A percentile compares a stretch with the other conserved stretches of the same genome.
Conservation (phyloP, 345 rosid species). For the Microcos paniculata region DNA sequence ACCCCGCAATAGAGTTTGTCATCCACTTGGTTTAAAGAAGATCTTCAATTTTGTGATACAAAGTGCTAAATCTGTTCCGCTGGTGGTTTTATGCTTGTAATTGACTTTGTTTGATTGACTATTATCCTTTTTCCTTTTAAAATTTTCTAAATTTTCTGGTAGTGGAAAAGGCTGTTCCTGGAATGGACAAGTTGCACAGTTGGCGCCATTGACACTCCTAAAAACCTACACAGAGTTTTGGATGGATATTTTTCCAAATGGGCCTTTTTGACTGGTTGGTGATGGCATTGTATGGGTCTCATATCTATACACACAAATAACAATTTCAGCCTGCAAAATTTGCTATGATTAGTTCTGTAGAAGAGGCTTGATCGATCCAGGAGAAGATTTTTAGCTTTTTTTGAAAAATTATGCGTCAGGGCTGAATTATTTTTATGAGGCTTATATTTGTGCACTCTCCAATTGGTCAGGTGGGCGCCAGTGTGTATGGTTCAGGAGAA, state of each 20-base stretch:
- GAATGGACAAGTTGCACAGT: conserved; percentile 17
- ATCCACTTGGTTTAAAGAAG: neutral
- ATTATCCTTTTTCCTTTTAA: neutral
- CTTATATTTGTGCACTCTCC: conserved; percentile 29
- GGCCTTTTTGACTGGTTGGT: conserved; percentile 13
- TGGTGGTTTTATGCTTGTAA: neutral
- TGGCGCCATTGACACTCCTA: conserved; percentile 20
- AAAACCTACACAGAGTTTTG: conserved; percentile 11
- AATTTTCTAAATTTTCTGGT: neutral
- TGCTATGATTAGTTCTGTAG: neutral
- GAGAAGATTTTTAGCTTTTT: neutral
- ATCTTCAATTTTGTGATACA: neutral
- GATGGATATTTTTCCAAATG: conserved; percentile 5
- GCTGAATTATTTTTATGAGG: conserved; percentile 22
- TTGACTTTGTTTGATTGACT: conserved; percentile 6
- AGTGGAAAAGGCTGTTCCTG: conserved; percentile 9
- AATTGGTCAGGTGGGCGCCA: conserved; percentile 35
- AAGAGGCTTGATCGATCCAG: conserved; percentile 7
- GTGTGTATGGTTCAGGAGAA: conserved; percentile 24
- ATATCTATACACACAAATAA: neutral
- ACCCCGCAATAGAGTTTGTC: neutral
- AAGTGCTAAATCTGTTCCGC: neutral
- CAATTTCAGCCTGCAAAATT: conserved; percentile 17
- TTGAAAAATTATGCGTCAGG: neutral
- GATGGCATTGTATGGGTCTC: conserved; percentile 23